Percentiles rank a stretch among this genome's conserved stretches.
Evolutionary conservation across 208 protist genomes (phyloP).

Genomic region (Histomonas meleagridis): DNA sequence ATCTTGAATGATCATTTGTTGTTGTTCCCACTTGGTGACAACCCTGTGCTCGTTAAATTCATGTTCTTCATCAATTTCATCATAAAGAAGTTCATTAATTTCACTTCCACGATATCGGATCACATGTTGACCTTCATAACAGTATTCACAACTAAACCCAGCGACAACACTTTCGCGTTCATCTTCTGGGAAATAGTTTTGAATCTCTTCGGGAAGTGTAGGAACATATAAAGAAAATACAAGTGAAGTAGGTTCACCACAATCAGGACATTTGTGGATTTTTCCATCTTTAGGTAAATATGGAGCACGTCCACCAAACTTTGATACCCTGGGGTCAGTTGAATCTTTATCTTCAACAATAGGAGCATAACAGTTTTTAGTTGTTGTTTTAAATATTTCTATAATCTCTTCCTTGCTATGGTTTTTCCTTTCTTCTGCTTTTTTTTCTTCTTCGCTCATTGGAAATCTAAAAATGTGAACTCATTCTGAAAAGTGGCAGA

Average conservation of each 20-base stretch:
- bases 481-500: too few species aligned
- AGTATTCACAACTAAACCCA: neutral
- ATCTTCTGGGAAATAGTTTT: neutral
- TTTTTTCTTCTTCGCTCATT: too few species aligned
- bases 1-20: too few species aligned
- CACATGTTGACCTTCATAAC: neutral
- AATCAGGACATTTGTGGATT: neutral
- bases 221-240: neutral
- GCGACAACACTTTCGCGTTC: neutral
- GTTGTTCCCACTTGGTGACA: neutral
- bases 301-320: neutral
- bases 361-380: neutral
- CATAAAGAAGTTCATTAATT: neutral
- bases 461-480: too few species aligned
- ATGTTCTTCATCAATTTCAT: neutral
- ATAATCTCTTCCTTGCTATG: too few species aligned
- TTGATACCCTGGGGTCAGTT: neutral
- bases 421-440: too few species aligned
- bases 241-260: neutral
- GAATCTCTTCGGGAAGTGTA: neutral
- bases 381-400: too few species aligned
- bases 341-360: neutral
- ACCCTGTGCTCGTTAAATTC: neutral
- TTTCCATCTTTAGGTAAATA: neutral
- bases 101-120: neutral